These are phyloP conservation scores for Colletotrichum shisoi DNA, from an alignment of 2,329 filamentous ascomycete species.

Conservation along the genomic window DNA sequence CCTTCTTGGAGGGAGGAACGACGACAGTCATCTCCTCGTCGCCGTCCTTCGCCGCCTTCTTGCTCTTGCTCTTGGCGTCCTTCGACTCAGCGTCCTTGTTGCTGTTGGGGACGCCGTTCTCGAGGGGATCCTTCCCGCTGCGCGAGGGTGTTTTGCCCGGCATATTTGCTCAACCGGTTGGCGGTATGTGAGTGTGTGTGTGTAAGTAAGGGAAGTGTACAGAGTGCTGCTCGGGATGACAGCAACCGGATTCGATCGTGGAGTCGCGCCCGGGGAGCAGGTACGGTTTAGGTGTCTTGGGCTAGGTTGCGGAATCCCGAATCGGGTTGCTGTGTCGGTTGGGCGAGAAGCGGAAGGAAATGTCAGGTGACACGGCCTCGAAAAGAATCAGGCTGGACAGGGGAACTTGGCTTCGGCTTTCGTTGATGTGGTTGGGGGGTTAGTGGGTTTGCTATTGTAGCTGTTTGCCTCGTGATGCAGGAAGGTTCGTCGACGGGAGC, in stretches of 20 bases:
- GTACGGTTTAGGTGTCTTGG: constrained; percentile 23
- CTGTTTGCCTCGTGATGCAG: constrained; percentile 44
- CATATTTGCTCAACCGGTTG: constrained; percentile 57
- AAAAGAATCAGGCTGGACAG: background rate
- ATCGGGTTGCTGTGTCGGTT: constrained; percentile 16
- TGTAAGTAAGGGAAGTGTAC: constrained; percentile 15
- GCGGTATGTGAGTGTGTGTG: constrained; percentile 25
- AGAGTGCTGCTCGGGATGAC: constrained; percentile 38
- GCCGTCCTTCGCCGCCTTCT: constrained; percentile 70
- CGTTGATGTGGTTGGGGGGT: constrained; percentile 29
- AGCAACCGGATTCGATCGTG: constrained; percentile 26
- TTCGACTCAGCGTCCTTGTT: constrained; percentile 77
- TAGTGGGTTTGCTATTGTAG: constrained; percentile 19
- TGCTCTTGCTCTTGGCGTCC: constrained; percentile 73
- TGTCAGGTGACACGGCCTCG: constrained; percentile 25
- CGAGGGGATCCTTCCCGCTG: constrained; percentile 73
- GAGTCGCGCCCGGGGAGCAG: constrained; percentile 24
- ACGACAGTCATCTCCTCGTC: constrained; percentile 85
- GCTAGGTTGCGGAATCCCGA: constrained; percentile 24
- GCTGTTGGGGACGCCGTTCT: constrained; percentile 71
- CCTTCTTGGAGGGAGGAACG: constrained; percentile 74
- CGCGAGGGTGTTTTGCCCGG: constrained; percentile 76
- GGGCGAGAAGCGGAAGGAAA: background rate
- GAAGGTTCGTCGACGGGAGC: constrained; percentile 45
- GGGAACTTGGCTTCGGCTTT: constrained; percentile 6